phyloP scores from a whole-genome alignment of 1,284 basidiomycete genomes.

The Vanrija sp. region DNA sequence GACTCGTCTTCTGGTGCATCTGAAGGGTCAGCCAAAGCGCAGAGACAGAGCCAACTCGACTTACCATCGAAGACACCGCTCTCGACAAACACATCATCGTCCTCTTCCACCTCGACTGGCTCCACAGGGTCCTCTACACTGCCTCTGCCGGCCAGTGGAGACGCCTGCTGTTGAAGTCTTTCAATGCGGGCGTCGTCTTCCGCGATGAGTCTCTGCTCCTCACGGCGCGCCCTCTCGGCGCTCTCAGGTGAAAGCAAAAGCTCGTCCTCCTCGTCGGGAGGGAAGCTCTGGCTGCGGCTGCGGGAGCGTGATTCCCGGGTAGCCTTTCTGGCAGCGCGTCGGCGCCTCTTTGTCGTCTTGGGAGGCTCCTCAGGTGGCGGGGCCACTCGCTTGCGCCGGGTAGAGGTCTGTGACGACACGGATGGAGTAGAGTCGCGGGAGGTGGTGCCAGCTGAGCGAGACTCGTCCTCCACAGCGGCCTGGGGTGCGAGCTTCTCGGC shows the following conservation, averaged over 20 bases:
- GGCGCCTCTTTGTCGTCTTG: no score
- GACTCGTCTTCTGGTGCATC: constrained; percentile 10
- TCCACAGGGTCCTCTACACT: neutral
- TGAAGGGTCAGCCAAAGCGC: neutral
- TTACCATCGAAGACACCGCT: constrained; percentile 10
- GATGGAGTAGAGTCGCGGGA: no score
- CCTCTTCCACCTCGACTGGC: neutral
- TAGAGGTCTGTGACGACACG: no score
- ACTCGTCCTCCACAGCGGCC: no score
- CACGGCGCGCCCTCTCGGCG: constrained; percentile 18
- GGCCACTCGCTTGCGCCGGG: no score
- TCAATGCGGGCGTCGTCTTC: neutral
- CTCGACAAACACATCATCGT: neutral
- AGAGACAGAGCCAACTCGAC: neutral
- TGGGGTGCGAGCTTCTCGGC: no score
- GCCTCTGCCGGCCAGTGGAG: neutral
- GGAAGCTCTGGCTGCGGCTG: neutral
- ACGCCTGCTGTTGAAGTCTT: neutral
- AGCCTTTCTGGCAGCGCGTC: no score
- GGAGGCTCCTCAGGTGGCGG: no score
- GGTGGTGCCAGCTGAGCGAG: no score
- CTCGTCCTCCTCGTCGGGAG: constrained; percentile 27
- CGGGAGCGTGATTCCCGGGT: no score
- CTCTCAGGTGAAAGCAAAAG: constrained; percentile 27
- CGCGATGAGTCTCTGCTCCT: constrained; percentile 6